These are phyloP conservation scores for Blepharisma japonicum DNA, from an alignment of 73 alveolate species.

Conservation along the genomic window DNA sequence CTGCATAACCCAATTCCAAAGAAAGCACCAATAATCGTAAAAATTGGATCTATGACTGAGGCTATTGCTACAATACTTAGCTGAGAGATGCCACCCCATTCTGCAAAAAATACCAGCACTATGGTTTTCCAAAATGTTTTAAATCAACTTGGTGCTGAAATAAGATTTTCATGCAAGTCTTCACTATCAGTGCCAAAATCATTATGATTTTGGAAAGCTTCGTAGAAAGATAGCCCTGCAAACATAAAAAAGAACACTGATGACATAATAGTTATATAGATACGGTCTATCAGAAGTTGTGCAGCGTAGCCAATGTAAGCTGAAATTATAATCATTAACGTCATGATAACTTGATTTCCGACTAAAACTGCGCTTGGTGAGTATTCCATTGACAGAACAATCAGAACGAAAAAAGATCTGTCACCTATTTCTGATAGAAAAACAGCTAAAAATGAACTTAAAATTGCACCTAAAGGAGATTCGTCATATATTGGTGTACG, in stretches of 20 bases:
- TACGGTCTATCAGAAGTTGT: neutral
- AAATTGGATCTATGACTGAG: neutral
- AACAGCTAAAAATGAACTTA: slow-evolving; percentile 23
- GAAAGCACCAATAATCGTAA: no score
- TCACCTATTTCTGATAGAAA: slow-evolving; percentile 37
- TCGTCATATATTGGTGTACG: no score
- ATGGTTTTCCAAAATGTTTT: slow-evolving; percentile 18
- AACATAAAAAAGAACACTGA: slow-evolving; percentile 7
- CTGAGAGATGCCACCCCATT: slow-evolving; percentile 40
- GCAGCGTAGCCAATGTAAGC: slow-evolving; percentile 30
- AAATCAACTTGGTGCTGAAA: neutral
- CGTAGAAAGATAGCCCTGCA: slow-evolving; percentile 3
- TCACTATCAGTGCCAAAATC: slow-evolving; percentile 25
- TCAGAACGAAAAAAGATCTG: slow-evolving; percentile 27
- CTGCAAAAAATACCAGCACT: slow-evolving; percentile 34
- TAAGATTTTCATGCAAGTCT: neutral
- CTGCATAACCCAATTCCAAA: no score
- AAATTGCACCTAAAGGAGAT: neutral
- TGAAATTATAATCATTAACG: slow-evolving; percentile 28
- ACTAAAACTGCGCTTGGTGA: slow-evolving; percentile 25
- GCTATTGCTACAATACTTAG: slow-evolving; percentile 24
- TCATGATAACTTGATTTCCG: slow-evolving; percentile 29
- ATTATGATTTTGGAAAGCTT: slow-evolving; percentile 1
- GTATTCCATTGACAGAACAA: slow-evolving; percentile 29
- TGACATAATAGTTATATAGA: slow-evolving; percentile 14